Evolutionary conservation across 306 rosid genomes (phyloP).

Genomic region (Quercus suber): DNA sequence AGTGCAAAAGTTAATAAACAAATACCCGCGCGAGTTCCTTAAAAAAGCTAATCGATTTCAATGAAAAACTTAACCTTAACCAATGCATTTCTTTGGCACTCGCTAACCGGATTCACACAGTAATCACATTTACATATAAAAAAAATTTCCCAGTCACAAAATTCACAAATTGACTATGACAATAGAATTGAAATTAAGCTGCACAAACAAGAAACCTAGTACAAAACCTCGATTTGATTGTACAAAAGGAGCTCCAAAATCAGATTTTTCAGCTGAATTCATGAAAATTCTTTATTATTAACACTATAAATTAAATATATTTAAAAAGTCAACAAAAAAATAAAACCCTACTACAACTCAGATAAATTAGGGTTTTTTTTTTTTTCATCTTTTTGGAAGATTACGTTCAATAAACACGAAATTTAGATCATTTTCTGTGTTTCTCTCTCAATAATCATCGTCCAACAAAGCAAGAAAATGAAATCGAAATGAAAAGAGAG

Average conservation of each 20-base stretch:
- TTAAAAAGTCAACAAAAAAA: not conserved
- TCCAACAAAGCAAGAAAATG: not conserved
- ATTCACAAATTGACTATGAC: not conserved
- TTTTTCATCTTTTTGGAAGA: not conserved
- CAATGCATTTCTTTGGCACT: too few relatives aligned
- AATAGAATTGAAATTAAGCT: not conserved
- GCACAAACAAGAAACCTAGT: not conserved
- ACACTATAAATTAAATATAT: not conserved
- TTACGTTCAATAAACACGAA: too few relatives aligned
- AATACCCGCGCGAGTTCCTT: too few relatives aligned
- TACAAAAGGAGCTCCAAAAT: not conserved
- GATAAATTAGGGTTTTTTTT: constrained; percentile 10
- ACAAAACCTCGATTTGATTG: not conserved
- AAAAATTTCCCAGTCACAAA: not conserved
- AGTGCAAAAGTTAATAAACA: too few relatives aligned
- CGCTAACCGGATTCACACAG: not conserved
- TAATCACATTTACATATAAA: not conserved
- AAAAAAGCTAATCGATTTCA: too few relatives aligned
- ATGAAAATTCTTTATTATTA: not conserved
- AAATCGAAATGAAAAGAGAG: not conserved
- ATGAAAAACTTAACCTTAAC: too few relatives aligned
- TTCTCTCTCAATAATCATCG: not conserved
- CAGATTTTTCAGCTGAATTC: not conserved
- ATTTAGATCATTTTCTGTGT: constrained; percentile 15
- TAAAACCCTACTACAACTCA: not conserved